Percentiles rank a stretch among this genome's conserved stretches.
phyloP scores from a whole-genome alignment of 2,329 filamentous ascomycete species.

The Calonectria pauciramosa region DNA sequence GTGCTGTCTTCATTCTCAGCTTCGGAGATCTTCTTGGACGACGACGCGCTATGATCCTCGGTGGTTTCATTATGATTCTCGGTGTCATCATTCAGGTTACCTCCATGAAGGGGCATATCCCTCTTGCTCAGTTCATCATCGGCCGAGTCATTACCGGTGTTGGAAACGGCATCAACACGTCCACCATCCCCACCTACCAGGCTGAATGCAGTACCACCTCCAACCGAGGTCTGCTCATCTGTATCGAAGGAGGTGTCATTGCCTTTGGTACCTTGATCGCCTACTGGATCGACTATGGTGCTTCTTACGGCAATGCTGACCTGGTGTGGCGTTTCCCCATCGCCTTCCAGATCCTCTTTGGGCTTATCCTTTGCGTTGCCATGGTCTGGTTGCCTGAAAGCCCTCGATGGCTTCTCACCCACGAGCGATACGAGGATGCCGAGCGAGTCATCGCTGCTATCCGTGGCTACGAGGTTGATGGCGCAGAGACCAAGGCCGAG shows the following conservation, averaged over 20 bases:
- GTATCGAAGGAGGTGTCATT: constrained; percentile 60
- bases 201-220: constrained; percentile 66
- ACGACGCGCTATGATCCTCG: constrained; percentile 68
- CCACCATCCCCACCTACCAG: constrained; percentile 69
- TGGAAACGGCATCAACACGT: constrained; percentile 65
- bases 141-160: constrained; percentile 66
- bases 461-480: constrained; percentile 60
- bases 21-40: constrained; percentile 67
- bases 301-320: constrained; percentile 58
- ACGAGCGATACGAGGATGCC: constrained; percentile 61
- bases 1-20: constrained; percentile 63
- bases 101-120: constrained; percentile 50
- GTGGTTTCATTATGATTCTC: constrained; percentile 70
- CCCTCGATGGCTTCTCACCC: constrained; percentile 61
- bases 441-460: constrained; percentile 46
- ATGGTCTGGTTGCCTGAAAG: constrained; percentile 63
- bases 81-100: constrained; percentile 72
- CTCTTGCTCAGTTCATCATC: constrained; percentile 64
- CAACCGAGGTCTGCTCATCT: constrained; percentile 67
- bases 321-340: constrained; percentile 70
- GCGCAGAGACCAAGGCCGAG: constrained; percentile 70
- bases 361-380: constrained; percentile 56
- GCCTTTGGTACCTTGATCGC: constrained; percentile 57
- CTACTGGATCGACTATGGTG: constrained; percentile 60
- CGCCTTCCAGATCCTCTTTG: constrained; percentile 56